Percentiles rank a stretch among this genome's conserved stretches.
Evolutionary conservation across 2,329 filamentous ascomycete species (phyloP).

Genomic region (Colletotrichum tropicicola): DNA sequence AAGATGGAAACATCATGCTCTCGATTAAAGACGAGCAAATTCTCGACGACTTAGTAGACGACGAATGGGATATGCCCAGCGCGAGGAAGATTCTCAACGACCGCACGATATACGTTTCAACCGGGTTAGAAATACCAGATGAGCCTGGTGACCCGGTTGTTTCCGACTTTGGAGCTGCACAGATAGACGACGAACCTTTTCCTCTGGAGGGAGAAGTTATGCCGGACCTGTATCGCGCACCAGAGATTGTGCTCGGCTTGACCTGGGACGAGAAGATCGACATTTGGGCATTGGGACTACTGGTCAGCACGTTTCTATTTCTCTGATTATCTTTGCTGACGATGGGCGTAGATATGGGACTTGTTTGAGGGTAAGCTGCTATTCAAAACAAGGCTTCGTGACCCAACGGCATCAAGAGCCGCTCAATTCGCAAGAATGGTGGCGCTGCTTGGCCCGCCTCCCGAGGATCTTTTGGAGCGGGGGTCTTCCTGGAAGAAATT

Average conservation of each 20-base stretch:
- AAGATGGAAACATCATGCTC: slow-evolving; percentile 36
- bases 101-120: slow-evolving; percentile 39
- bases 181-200: slow-evolving; percentile 32
- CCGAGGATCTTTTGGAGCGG: slow-evolving; percentile 41
- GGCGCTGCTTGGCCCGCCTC: slow-evolving; percentile 46
- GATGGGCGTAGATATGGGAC: slow-evolving; percentile 40
- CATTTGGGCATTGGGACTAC: slow-evolving; percentile 37
- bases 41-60: slow-evolving; percentile 27
- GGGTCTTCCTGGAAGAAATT: slow-evolving; percentile 35
- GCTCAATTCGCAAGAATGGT: slow-evolving; percentile 46
- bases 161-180: slow-evolving; percentile 41
- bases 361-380: slow-evolving; percentile 40
- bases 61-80: slow-evolving; percentile 30
- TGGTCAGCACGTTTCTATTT: too few species aligned
- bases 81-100: slow-evolving; percentile 38
- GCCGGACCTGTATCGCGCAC: slow-evolving; percentile 43
- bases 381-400: slow-evolving; percentile 34
- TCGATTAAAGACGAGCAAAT: slow-evolving; percentile 27
- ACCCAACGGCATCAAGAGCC: slow-evolving; percentile 33
- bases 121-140: slow-evolving; percentile 35
- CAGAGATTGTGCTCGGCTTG: slow-evolving; percentile 44
- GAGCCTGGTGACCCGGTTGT: slow-evolving; percentile 35
- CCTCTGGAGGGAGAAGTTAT: slow-evolving; percentile 38
- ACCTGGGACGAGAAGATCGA: slow-evolving; percentile 44
- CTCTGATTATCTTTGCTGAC: too few species aligned